Percentiles rank a stretch among this genome's conserved stretches.
phyloP scores from a whole-genome alignment of 2,329 filamentous ascomycete genomes.

The Arthrobotrys conoides region DNA sequence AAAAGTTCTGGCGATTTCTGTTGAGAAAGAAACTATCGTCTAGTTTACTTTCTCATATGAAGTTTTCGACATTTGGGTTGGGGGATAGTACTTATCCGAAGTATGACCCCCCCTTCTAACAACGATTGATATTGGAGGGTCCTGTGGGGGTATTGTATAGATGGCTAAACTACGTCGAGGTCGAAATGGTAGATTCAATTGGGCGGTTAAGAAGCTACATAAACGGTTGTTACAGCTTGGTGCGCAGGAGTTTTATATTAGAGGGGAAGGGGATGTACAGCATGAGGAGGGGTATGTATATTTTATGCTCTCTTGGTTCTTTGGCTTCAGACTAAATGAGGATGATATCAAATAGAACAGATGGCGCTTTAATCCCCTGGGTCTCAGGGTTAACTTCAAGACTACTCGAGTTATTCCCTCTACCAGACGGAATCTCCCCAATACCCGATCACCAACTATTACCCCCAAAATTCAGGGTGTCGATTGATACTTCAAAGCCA shows the following conservation, averaged over 20 bases:
- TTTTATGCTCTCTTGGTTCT: neutral
- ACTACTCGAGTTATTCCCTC: slow-evolving; percentile 78
- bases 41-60: slow-evolving; percentile 77
- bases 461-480: slow-evolving; percentile 79
- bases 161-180: slow-evolving; percentile 44
- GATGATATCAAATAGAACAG: slow-evolving; percentile 72
- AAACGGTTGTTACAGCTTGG: slow-evolving; percentile 88
- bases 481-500: slow-evolving; percentile 65
- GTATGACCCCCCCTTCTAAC: slow-evolving; percentile 64
- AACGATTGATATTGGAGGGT: neutral
- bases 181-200: slow-evolving; percentile 80
- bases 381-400: slow-evolving; percentile 76
- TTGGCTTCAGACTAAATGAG: neutral
- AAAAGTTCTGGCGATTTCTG: slow-evolving; percentile 86
- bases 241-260: slow-evolving; percentile 79
- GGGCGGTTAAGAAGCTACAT: slow-evolving; percentile 88
- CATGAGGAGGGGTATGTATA: slow-evolving; percentile 84
- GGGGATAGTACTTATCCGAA: slow-evolving; percentile 96
- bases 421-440: slow-evolving; percentile 76
- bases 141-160: neutral
- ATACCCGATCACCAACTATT: slow-evolving; percentile 82
- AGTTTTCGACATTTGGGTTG: slow-evolving; percentile 88
- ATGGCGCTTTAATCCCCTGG: slow-evolving; percentile 87
- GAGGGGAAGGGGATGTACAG: slow-evolving; percentile 92
- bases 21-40: slow-evolving; percentile 82